These are phyloP conservation scores for Biscogniauxia mediterranea DNA, from an alignment of 2,329 filamentous ascomycete genomes.

Conservation along the genomic window DNA sequence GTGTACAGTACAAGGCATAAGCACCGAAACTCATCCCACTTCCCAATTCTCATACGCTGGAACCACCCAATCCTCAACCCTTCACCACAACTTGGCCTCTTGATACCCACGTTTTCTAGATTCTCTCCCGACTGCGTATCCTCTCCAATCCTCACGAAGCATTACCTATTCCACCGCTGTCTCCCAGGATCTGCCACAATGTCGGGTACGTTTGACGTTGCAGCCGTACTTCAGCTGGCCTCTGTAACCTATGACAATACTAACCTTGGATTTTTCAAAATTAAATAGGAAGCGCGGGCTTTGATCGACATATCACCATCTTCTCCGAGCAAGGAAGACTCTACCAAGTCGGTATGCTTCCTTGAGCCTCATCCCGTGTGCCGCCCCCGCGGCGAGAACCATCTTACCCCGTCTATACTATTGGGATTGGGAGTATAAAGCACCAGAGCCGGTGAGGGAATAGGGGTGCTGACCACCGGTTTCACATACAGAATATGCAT, in stretches of 20 bases:
- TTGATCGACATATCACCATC: slow-evolving; percentile 99
- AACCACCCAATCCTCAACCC: slow-evolving; percentile 1
- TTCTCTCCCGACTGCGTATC: not conserved
- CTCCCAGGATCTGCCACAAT: slow-evolving; percentile 39
- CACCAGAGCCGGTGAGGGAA: slow-evolving; percentile 13
- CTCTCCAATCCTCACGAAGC: not conserved
- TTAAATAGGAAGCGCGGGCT: slow-evolving; percentile 76
- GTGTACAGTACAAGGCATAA: slow-evolving; percentile 4
- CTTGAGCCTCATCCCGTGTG: slow-evolving; percentile 8
- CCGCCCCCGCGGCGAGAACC: slow-evolving; percentile 6
- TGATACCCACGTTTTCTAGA: not conserved
- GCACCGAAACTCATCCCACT: slow-evolving; percentile 1
- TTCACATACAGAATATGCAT: slow-evolving; percentile 83
- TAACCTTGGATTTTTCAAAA: slow-evolving; percentile 27
- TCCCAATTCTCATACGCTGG: slow-evolving; percentile 3
- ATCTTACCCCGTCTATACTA: slow-evolving; percentile 10
- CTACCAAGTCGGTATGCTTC: slow-evolving; percentile 94
- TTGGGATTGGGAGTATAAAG: not conserved
- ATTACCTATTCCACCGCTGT: slow-evolving; percentile 3
- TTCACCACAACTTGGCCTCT: not conserved
- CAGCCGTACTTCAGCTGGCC: slow-evolving; percentile 12
- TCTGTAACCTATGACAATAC: slow-evolving; percentile 16
- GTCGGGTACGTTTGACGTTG: slow-evolving; percentile 39
- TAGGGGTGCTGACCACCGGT: slow-evolving; percentile 22
- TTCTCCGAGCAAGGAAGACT: slow-evolving; percentile 98